Conservation (phyloP, 805 yeast species). For the Candida michaelii region DNA sequence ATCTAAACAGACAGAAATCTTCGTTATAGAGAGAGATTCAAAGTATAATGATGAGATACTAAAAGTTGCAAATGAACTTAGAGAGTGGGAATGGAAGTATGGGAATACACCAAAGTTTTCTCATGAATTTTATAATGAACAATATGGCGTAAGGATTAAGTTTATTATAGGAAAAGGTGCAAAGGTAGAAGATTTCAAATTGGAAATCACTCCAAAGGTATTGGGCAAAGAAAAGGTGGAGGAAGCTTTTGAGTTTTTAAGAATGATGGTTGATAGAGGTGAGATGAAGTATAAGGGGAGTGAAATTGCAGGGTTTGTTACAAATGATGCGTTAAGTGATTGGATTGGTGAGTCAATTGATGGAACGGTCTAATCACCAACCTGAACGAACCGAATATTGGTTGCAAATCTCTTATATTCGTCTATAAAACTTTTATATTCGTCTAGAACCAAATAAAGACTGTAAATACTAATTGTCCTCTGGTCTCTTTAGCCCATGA, state of each 20-base stretch:
- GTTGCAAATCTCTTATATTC: no score
- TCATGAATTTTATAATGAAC: constrained; percentile 44
- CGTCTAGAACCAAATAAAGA: no score
- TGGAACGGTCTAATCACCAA: constrained; percentile 33
- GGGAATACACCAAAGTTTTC: constrained; percentile 77
- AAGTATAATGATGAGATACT: constrained; percentile 40
- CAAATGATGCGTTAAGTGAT: constrained; percentile 43
- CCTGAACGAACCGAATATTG: no score
- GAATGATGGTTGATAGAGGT: constrained; percentile 20
- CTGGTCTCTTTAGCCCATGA: constrained; percentile 45
- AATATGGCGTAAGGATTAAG: constrained; percentile 29
- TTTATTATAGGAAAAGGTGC: constrained; percentile 50
- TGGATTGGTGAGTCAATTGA: constrained; percentile 49
- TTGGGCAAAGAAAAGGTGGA: constrained; percentile 14
- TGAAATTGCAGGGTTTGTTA: constrained; percentile 43
- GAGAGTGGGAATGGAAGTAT: constrained; percentile 71
- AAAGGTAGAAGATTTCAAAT: constrained; percentile 21
- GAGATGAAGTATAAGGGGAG: constrained; percentile 41
- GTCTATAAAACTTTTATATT: no score
- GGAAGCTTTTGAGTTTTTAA: constrained; percentile 35
- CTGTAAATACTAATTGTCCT: not conserved
- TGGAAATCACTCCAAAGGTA: constrained; percentile 13
- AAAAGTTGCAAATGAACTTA: constrained; percentile 41
- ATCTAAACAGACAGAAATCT: constrained; percentile 16
- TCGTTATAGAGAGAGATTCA: constrained; percentile 25